Base-by-base conservation (phyloP, 805 yeast species). In the Metschnikowia arizonensis region DNA sequence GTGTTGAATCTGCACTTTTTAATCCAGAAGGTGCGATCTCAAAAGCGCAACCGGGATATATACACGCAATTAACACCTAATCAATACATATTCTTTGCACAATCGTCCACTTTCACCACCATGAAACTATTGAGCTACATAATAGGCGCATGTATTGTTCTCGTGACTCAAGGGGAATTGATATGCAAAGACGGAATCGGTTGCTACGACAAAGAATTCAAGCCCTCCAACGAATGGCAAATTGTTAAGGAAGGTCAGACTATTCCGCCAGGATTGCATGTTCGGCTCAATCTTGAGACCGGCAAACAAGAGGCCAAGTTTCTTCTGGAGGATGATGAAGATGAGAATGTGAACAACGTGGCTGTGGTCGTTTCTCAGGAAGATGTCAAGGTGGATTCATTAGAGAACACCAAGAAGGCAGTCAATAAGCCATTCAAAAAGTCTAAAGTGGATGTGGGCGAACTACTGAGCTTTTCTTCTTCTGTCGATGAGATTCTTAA, bases 181-280 rank as follows among this genome's bases (percentile, higher is more conserved):
- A 26, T 26, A 18, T 26, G 33, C 49, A 72, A 72, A 1, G 68
- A 67, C 17, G 56, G 61, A 2, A 66, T 72, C 42, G 68, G 73
- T 1, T 85, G 91, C 56, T 85, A 85, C 56, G 85, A 87, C 1
- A 64, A 65, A 34, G 49, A 76, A 2, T 88, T 89, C 58, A 77
- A 64, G 31, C 85, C 97, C 1, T 64, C 81, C 0, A 49, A 59
- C 1, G 78, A 84, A 51, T 90, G 96, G 95, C 80, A 82, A 65
- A 58, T 59, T 1, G 77, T 90, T 4, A 72, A 66, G 53, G 82
- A 77, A 39, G 88, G 82, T n/a, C 96, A 88, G 57, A 73, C 76
- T 6, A 73, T 90, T 3, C 96, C 97, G 0, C 78, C 77, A 5
- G 98, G 97, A 0, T 64, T 86, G 28, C 90, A 86, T 61, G 79